phyloP scores from a whole-genome alignment of 208 protist species.

The Giardia duodenalis region DNA sequence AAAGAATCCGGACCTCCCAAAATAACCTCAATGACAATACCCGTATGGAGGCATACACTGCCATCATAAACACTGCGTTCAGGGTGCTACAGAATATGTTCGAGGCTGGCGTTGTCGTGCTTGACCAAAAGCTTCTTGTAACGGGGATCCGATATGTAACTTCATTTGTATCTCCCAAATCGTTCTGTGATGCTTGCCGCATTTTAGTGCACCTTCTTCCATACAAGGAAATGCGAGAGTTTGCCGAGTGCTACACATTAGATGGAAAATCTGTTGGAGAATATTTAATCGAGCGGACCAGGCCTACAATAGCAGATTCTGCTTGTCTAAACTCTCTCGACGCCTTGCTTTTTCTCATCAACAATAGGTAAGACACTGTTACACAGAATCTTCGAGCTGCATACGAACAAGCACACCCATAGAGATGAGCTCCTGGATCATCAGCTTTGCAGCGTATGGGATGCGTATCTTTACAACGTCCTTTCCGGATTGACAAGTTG shows the following conservation, averaged over 20 bases:
- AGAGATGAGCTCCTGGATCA: slow-evolving; percentile 85
- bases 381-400: slow-evolving; percentile 12
- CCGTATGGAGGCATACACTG: not conserved
- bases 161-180: not conserved
- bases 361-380: not conserved
- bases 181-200: not conserved
- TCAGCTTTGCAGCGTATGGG: slow-evolving; percentile 82
- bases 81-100: not conserved
- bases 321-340: too few relatives aligned
- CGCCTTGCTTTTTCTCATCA: too few relatives aligned
- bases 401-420: slow-evolving; percentile 79
- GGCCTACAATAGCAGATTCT: too few relatives aligned
- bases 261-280: not conserved
- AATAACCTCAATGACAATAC: not conserved
- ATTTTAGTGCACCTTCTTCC: not conserved
- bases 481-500: slow-evolving; percentile 46
- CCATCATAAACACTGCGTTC: not conserved
- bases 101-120: not conserved
- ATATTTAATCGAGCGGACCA: not conserved
- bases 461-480: not conserved
- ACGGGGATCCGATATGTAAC: not conserved
- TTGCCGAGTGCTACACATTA: not conserved
- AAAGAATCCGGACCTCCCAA: not conserved
- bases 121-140: not conserved
- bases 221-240: not conserved